phyloP scores from a whole-genome alignment of 805 yeast genomes.

The Yarrowia deformans region DNA sequence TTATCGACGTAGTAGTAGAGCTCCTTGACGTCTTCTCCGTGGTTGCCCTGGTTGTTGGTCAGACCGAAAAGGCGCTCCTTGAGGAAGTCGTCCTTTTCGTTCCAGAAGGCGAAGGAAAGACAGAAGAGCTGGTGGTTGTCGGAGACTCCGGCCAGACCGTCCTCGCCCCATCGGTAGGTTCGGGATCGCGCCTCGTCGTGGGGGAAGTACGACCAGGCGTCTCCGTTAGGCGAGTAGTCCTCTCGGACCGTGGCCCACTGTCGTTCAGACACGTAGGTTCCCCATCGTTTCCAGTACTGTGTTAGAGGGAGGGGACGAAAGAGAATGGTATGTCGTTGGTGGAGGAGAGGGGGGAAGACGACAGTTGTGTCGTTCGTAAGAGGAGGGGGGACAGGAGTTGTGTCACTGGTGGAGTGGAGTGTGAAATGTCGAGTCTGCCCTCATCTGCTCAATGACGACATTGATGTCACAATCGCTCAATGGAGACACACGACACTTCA shows the following conservation, averaged over 20 bases:
- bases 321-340: too few species aligned
- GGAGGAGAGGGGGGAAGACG: too few species aligned
- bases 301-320: too few species aligned
- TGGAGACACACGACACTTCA: too few species aligned
- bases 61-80: slow-evolving; percentile 88
- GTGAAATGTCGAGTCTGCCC: too few species aligned
- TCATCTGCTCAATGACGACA: too few species aligned
- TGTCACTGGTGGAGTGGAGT: too few species aligned
- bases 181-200: slow-evolving; percentile 83
- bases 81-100: slow-evolving; percentile 81
- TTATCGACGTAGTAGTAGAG: slow-evolving; percentile 78
- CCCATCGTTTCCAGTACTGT: slow-evolving; percentile 86
- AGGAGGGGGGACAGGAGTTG: too few species aligned
- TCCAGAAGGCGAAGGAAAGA: slow-evolving; percentile 87
- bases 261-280: slow-evolving; percentile 86
- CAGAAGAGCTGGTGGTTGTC: slow-evolving; percentile 82
- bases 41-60: slow-evolving; percentile 93
- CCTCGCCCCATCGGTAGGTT: slow-evolving; percentile 94
- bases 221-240: slow-evolving; percentile 84
- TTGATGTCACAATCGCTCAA: too few species aligned
- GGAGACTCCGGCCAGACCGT: slow-evolving; percentile 88
- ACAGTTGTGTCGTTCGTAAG: too few species aligned
- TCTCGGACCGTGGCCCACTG: slow-evolving; percentile 80
- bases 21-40: slow-evolving; percentile 90
- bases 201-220: slow-evolving; percentile 89